Conservation (phyloP, 257 asterid species). For the Gentiana dahurica region DNA sequence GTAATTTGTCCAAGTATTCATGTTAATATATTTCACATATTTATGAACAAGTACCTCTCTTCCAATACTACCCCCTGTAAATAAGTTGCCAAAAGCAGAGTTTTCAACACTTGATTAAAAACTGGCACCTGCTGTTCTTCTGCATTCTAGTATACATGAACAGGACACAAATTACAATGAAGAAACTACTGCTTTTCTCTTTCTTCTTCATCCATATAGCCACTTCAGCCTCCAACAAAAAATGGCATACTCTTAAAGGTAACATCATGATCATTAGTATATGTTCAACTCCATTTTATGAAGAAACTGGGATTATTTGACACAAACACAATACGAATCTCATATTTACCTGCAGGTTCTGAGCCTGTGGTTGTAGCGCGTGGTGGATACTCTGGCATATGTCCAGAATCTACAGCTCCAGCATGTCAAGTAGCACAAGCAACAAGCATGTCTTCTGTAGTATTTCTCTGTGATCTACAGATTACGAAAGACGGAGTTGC, state of each 20-base stretch:
- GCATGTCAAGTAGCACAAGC: constrained; percentile 33
- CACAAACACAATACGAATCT: neutral
- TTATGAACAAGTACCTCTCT: no score
- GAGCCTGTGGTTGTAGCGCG: constrained; percentile 23
- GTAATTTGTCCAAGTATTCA: no score
- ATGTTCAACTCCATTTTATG: neutral
- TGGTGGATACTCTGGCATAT: constrained; percentile 57
- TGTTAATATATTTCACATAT: no score
- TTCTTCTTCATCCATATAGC: constrained; percentile 35
- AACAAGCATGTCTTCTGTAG: constrained; percentile 33
- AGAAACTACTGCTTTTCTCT: constrained; percentile 31
- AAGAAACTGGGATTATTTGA: neutral
- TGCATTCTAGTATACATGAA: neutral
- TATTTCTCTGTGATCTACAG: constrained; percentile 66
- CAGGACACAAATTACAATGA: constrained; percentile 20
- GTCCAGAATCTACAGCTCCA: constrained; percentile 37
- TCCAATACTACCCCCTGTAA: no score
- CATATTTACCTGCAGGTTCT: constrained; percentile 9
- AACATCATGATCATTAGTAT: neutral
- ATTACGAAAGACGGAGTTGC: constrained; percentile 47
- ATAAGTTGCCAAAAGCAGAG: no score
- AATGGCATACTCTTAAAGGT: constrained; percentile 50
- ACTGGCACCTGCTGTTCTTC: no score
- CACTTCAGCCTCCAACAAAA: constrained; percentile 24
- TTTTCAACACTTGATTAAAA: no score